Evolutionary conservation across 2,329 filamentous ascomycete genomes (phyloP), one percentile per base, ranked within the genome.

Genomic region (Aspergillus novofumigatus): DNA sequence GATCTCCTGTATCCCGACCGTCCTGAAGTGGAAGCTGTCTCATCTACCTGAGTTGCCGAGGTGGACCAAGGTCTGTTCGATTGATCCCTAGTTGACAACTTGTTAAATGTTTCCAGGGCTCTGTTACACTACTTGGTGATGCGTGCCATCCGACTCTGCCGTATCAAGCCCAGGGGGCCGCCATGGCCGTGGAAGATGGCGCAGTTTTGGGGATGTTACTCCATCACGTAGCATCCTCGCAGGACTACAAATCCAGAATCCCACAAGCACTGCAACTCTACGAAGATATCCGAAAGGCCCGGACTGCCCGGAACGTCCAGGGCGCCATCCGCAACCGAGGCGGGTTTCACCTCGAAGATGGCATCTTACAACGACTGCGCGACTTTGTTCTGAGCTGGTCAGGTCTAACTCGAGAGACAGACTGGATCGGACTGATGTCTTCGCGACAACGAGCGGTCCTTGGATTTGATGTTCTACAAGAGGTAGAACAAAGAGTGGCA

Each of bases 1-100:
- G 25, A 67, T 80, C 3, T 71, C 73, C 1, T 76, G 78, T 32
- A 83, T 87, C 0, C 78, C 81, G 38, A 76, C 72, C 0, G 84
- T 88, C 0, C 79, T 83, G 32, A 89, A 88, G 67, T 90, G 86
- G 87, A 86, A 84, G 66, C 68, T 90, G 11, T 53, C 87, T 79
- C 76, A 82, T 45, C 60, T 59, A 3, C 20, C 41, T 0, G 50
- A 76, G 69, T 72, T 57, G 68, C 72, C 4, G 74, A 81, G 56
- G 65, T 86, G 61, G 72, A 75, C 14, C 4, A 63, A 58, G 53
- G 62, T 64, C 32, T 38, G 28, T 1, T 21, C 44, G 0, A n/a
- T 3, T 17, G 5, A 11, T 20, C 11, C 17, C 26, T 14, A 2
- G 4, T 10, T 3, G n/a, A 17, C 1, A 3, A 17, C 1, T 7